Conservation (phyloP, 1,284 basidiomycete genomes). For the Cerrena zonata region DNA sequence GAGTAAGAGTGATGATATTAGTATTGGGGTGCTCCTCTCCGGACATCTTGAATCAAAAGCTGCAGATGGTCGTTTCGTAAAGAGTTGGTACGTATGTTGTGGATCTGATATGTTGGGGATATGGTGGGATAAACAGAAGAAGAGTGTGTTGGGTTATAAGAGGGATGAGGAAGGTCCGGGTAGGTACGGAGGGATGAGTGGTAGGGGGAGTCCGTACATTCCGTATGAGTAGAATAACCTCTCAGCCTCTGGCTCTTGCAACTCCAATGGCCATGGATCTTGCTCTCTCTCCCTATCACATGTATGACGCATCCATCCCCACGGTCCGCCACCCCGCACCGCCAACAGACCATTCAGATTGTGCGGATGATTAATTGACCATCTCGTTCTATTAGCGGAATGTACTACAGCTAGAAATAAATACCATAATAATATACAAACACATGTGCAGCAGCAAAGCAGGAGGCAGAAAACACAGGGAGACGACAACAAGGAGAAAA, state of each 20-base stretch:
- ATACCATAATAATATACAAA: constrained; percentile 17
- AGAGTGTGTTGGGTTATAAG: constrained; percentile 15
- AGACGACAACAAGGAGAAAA: constrained; percentile 4
- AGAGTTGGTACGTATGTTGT: constrained; percentile 2
- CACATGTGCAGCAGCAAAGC: background rate
- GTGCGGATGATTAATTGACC: background rate
- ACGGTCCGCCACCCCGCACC: background rate
- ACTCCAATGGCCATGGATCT: too few species aligned
- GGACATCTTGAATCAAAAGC: constrained; percentile 33
- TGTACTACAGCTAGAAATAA: constrained; percentile 4
- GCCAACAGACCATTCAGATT: background rate
- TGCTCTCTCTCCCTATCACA: constrained; percentile 6
- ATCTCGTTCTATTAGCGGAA: too few species aligned
- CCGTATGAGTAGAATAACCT: too few species aligned
- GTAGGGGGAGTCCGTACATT: constrained; percentile 3
- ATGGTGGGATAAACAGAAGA: constrained; percentile 7
- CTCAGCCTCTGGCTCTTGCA: background rate
- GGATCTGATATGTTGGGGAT: constrained; percentile 9
- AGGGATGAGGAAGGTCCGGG: constrained; percentile 8
- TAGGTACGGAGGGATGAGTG: constrained; percentile 2
- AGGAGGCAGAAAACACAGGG: background rate
- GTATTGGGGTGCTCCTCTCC: constrained; percentile 71
- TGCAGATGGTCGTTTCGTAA: background rate
- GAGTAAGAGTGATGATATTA: constrained; percentile 87
- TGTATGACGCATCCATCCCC: constrained; percentile 4